Conservation (phyloP, 78 protist species). For the Bigelowiella natans region DNA sequence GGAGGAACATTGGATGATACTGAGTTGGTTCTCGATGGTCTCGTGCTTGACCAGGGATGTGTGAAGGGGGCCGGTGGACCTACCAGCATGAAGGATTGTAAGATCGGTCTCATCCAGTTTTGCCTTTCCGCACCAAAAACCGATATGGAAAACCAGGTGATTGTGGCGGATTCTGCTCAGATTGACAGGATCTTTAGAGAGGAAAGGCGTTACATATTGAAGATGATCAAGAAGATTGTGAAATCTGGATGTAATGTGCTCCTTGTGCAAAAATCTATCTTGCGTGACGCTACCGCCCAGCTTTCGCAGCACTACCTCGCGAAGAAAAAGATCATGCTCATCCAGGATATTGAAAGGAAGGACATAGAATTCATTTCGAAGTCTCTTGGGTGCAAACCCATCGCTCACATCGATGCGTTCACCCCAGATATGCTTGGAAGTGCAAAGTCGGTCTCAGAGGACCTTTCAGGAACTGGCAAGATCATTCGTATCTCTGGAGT, state of each 20-base stretch:
- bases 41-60: constrained; percentile 76
- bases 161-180: constrained; percentile 73
- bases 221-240: constrained; percentile 77
- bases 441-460: constrained; percentile 83
- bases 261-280: constrained; percentile 90
- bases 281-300: constrained; percentile 77
- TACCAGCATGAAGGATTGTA: constrained; percentile 69
- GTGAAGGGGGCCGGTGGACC: constrained; percentile 77
- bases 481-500: constrained; percentile 69
- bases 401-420: constrained; percentile 76
- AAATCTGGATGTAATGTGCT: constrained; percentile 92
- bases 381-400: constrained; percentile 86
- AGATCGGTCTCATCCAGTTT: constrained; percentile 98
- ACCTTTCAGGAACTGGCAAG: constrained; percentile 63
- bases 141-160: constrained; percentile 73
- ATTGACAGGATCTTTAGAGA: constrained; percentile 83
- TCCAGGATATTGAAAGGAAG: constrained; percentile 93
- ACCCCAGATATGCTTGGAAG: constrained; percentile 80
- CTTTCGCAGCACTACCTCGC: constrained; percentile 24
- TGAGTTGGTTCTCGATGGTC: constrained; percentile 75
- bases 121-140: constrained; percentile 97
- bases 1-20: constrained; percentile 98
- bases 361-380: constrained; percentile 88
- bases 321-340: constrained; percentile 84
- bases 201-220: constrained; percentile 83